Evolutionary conservation across 2,329 filamentous ascomycete genomes (phyloP), one percentile per base, ranked within the genome.

Genomic region (Ophiosphaerella narmari): DNA sequence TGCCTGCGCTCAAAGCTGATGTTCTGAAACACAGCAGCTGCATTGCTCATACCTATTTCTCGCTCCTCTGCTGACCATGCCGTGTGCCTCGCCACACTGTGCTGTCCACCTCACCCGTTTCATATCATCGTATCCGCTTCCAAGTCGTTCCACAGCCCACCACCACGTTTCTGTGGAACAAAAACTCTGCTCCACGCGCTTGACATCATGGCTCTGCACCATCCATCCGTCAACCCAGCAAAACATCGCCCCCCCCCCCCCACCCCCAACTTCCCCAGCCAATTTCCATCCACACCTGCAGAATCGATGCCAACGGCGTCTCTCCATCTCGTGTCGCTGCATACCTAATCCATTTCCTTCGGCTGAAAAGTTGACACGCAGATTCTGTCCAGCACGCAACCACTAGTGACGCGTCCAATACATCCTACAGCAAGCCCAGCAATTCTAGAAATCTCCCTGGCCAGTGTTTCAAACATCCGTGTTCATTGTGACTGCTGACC

Each of bases 361-460:
- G 18, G 18, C 16, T 33, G n/a, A 8, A 14, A 36, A 36, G 8
- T 18, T 16, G 18, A 36, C 23, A n/a, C 38, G 45, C 43, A 43
- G 34, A 37, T 34, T 29, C 43, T 36, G 16, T 52, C 39, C 39
- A 21, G 46, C 46, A 41, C 34, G 32, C 33, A 46, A 46, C 36
- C 21, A 41, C 46, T 43, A 50, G 46, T 55, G 55, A 59, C 56
- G 56, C 48, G 54, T 59, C 50, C 56, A 57, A 54, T 48, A 41
- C 45, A 50, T 47, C 37, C 29, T 26, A 46, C 48, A 46, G 43
- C 35, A 26, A 23, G 44, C 50, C 49, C 41, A 42, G 50, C 53
- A 52, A 54, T 52, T 48, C 51, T 59, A 57, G 33, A 48, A 35
- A 54, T 43, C 36, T 51, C 46, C 6, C 23, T 18, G 36, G 31